Conservation (phyloP, 352 stramenopile genomes). For the Salisapilia sapeloensis region DNA sequence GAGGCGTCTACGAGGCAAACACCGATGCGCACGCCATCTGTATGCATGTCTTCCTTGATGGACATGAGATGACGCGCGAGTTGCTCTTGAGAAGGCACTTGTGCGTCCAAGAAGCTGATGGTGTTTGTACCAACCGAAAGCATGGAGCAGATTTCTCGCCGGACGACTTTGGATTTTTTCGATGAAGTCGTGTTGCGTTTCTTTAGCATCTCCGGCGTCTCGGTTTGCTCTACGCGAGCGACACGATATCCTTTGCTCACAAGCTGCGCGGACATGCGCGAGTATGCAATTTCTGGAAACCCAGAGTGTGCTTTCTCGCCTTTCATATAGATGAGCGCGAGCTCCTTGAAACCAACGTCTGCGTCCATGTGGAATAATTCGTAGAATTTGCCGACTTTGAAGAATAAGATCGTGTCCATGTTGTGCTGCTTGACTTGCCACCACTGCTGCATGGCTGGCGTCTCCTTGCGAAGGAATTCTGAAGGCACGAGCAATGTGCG, state of each 20-base stretch:
- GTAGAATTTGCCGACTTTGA: slow-evolving; percentile 98
- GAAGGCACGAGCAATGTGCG: slow-evolving; percentile 85
- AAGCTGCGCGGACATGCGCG: slow-evolving; percentile 89
- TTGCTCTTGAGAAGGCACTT: slow-evolving; percentile 24
- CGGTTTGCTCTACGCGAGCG: slow-evolving; percentile 97
- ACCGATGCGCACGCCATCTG: slow-evolving; percentile 70
- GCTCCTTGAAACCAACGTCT: slow-evolving; percentile 91
- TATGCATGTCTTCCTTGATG: slow-evolving; percentile 29
- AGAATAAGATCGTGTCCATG: slow-evolving; percentile 97
- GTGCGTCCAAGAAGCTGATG: slow-evolving; percentile 87
- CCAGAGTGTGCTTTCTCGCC: slow-evolving; percentile 93
- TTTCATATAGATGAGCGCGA: slow-evolving; percentile 99
- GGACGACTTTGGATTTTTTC: slow-evolving; percentile 80
- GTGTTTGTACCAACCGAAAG: slow-evolving; percentile 93
- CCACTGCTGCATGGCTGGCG: slow-evolving; percentile 95
- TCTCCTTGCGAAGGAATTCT: slow-evolving; percentile 83
- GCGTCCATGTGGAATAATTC: slow-evolving; percentile 97
- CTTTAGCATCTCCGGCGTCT: slow-evolving; percentile 96
- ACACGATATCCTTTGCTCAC: slow-evolving; percentile 95
- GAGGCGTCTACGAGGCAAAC: slow-evolving; percentile 92
- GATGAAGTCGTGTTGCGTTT: slow-evolving; percentile 69
- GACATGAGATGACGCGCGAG: slow-evolving; percentile 33
- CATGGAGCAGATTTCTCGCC: slow-evolving; percentile 91
- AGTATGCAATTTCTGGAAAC: slow-evolving; percentile 97
- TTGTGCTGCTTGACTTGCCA: slow-evolving; percentile 96